These are phyloP conservation scores for Sphagnum magellanicum DNA, from an alignment of 228 moss, liverwort and hornwort species.

Conservation along the genomic window DNA sequence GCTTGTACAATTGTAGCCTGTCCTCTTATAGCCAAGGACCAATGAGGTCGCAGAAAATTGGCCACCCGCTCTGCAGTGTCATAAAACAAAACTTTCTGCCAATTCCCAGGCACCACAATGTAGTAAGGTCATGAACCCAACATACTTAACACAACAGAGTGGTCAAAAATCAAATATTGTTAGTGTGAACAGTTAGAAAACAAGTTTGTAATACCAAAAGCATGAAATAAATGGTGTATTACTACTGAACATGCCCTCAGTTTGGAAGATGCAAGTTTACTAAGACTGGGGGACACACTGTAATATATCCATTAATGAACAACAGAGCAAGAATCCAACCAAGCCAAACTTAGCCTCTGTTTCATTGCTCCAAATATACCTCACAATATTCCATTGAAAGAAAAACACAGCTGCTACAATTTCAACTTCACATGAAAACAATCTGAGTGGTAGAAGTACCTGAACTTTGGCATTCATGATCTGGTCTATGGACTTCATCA, in stretches of 20 bases:
- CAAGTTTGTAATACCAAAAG: too few species aligned
- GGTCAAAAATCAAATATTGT: background rate
- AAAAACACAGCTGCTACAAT: too few species aligned
- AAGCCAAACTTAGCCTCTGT: too few species aligned
- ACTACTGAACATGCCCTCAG: too few species aligned
- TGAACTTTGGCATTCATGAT: slow-evolving; percentile 9
- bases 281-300: too few species aligned
- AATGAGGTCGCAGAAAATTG: slow-evolving; percentile 66
- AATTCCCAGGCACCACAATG: background rate
- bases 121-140: background rate
- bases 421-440: too few species aligned
- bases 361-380: too few species aligned
- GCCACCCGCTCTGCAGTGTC: slow-evolving; percentile 56
- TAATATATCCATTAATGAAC: too few species aligned
- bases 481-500: slow-evolving; percentile 8
- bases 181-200: background rate
- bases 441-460: background rate
- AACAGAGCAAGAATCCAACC: too few species aligned
- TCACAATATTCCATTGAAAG: too few species aligned
- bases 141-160: background rate
- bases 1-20: slow-evolving; percentile 82
- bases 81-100: slow-evolving; percentile 73
- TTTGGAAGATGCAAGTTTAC: too few species aligned
- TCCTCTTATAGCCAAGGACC: slow-evolving; percentile 45
- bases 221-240: too few species aligned